Evolutionary conservation across 108 stramenopile genomes (phyloP).

Genomic region (Discostella stelligeroides): DNA sequence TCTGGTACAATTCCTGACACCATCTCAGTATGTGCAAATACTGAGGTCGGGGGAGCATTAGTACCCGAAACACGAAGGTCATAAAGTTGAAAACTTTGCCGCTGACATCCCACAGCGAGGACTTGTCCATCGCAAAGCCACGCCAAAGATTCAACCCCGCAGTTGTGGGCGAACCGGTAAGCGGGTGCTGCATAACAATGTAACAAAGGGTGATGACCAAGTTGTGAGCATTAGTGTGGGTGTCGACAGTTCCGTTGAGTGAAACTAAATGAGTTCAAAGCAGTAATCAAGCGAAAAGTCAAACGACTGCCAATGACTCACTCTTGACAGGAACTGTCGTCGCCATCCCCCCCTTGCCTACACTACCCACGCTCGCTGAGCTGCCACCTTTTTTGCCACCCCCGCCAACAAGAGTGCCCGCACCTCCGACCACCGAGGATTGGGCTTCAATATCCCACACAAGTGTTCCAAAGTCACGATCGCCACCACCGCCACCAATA

Average conservation of each 20-base stretch:
- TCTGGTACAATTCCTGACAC: slow-evolving; percentile 78
- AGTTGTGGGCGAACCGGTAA: slow-evolving; percentile 56
- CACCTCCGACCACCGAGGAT: slow-evolving; percentile 18
- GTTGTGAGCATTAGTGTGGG: not conserved
- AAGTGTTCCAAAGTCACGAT: slow-evolving; percentile 77
- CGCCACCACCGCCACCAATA: slow-evolving; percentile 39
- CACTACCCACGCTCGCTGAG: slow-evolving; percentile 17
- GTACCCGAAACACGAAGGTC: slow-evolving; percentile 68
- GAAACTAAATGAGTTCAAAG: not conserved
- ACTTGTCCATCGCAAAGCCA: slow-evolving; percentile 72
- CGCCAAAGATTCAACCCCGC: slow-evolving; percentile 67
- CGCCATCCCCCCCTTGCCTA: slow-evolving; percentile 11
- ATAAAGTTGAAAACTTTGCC: slow-evolving; percentile 61
- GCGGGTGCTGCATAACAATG: slow-evolving; percentile 28
- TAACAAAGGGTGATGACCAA: not conserved
- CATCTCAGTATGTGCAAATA: slow-evolving; percentile 66
- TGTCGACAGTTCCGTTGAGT: not conserved
- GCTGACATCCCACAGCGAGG: slow-evolving; percentile 69
- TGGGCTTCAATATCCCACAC: slow-evolving; percentile 65
- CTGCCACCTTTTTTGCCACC: slow-evolving; percentile 10
- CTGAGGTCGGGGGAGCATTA: slow-evolving; percentile 61
- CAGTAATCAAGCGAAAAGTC: slow-evolving; percentile 4
- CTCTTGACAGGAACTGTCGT: slow-evolving; percentile 39
- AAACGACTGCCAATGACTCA: slow-evolving; percentile 1
- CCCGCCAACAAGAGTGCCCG: slow-evolving; percentile 15